A percentile compares a stretch with the other conserved stretches of the same genome.
These are phyloP conservation scores for Pulveroboletus sp. DNA, from an alignment of 768 basidiomycete species.

Conservation along the genomic window DNA sequence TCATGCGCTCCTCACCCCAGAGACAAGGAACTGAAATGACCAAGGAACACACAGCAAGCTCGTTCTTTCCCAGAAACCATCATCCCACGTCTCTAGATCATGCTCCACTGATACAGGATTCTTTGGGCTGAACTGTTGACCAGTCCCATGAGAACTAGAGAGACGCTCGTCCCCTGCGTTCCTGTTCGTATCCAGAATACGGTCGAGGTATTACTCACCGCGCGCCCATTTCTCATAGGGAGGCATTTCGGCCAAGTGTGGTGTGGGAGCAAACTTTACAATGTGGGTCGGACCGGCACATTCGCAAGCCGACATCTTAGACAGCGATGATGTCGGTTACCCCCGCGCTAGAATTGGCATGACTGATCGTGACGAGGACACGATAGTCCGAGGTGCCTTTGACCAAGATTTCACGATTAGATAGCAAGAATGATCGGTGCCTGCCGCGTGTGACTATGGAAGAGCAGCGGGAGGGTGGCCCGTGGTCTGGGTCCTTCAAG, in stretches of 20 bases:
- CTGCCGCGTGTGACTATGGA: neutral
- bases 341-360: conserved; percentile 12
- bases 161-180: conserved; percentile 14
- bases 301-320: neutral
- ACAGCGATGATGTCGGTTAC: neutral
- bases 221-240: conserved; percentile 17
- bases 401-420: neutral
- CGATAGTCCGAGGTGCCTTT: conserved; percentile 5
- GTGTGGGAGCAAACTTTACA: conserved; percentile 27
- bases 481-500: too few species aligned
- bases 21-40: conserved; percentile 21
- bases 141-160: conserved; percentile 23
- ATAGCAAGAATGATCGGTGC: neutral
- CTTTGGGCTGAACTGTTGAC: conserved; percentile 1
- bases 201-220: conserved; percentile 19
- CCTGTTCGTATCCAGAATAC: conserved; percentile 21
- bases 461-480: too few species aligned
- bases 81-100: neutral
- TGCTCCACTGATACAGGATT: neutral
- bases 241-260: conserved; percentile 13
- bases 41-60: conserved; percentile 36
- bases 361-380: conserved; percentile 15
- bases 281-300: conserved; percentile 1
- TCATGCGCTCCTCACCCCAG: conserved; percentile 5
- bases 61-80: conserved; percentile 1